Evolutionary conservation across 768 basidiomycete species (phyloP), one percentile per base, ranked within the genome.

Genomic region (Tulasnella sp.): DNA sequence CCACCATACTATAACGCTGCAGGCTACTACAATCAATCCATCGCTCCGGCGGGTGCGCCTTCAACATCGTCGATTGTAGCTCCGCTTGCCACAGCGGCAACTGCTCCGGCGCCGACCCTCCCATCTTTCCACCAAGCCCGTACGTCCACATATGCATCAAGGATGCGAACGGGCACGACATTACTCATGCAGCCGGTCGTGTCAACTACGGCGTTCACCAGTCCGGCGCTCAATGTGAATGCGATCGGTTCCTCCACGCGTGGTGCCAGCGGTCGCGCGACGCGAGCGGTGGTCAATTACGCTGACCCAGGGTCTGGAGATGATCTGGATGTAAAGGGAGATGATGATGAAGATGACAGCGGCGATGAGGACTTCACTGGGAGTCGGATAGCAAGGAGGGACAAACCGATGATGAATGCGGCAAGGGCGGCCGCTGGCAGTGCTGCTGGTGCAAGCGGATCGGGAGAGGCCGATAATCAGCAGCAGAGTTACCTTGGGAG

Each of bases 401-500:
- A 38, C 15, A 80, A 80, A n/a, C 76, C 79, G 0, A 70, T 82
- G 52, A 38, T 71, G 78, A 49, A 76, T 77, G 65, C 69, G 69
- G 60, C 69, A 66, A 66, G 67, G 66, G 60, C 70, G 75, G 55
- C 72, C 66, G 72, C 25, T 38, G 60, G 17, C 4, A 4, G 3
- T 21, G 64, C 49, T 61, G 60, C 53, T 10, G 19, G 21, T 38
- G 38, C 19, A 31, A 78, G 80, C 70, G 73, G 73, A 82, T 81
- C 72, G 78, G 78, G 68, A 70, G 78, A 74, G 24, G 76, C 78
- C 51, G 79, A 24, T 71, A 67, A 51, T 17, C 68, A 87, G 21
- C 89, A 91, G 49, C 89, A 92, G 73, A 92, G 85, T 63, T 98
- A 92, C 72, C 72, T 98, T 56, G 94, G 94, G 0, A 76, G 82